Conservation (phyloP, 345 rosid species). For the Punica granatum region DNA sequence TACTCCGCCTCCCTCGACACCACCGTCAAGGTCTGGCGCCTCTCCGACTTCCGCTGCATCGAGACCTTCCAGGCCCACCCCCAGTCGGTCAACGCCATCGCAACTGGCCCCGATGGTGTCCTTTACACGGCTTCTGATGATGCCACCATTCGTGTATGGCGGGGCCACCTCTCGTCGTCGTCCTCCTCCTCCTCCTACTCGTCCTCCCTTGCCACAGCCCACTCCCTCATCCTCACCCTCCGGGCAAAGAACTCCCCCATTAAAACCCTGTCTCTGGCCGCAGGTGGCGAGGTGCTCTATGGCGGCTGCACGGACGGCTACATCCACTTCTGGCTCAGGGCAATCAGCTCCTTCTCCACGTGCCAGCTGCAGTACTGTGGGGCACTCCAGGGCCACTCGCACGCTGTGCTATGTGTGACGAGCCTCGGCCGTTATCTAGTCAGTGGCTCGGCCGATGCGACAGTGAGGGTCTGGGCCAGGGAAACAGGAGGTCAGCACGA, state of each 20-base stretch:
- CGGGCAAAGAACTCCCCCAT: constrained; percentile 43
- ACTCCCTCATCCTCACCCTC: constrained; percentile 30
- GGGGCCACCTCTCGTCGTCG: constrained; percentile 23
- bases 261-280: constrained; percentile 30
- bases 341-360: constrained; percentile 19
- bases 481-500: constrained; percentile 30
- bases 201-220: constrained; percentile 19
- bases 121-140: constrained; percentile 55
- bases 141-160: constrained; percentile 44
- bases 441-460: constrained; percentile 43
- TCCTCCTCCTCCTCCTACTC: constrained; percentile 13
- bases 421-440: constrained; percentile 30
- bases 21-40: constrained; percentile 49
- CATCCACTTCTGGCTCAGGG: constrained; percentile 42
- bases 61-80: constrained; percentile 49
- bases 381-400: constrained; percentile 47
- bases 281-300: constrained; percentile 26
- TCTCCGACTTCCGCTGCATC: constrained; percentile 45
- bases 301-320: constrained; percentile 54
- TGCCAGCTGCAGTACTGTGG: constrained; percentile 42
- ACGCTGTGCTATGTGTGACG: constrained; percentile 42
- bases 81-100: constrained; percentile 37
- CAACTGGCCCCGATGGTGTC: constrained; percentile 23
- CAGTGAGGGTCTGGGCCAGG: constrained; percentile 40
- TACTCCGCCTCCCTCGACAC: constrained; percentile 46